phyloP scores from a whole-genome alignment of 768 basidiomycete species.

The Suillus occidentalis region DNA sequence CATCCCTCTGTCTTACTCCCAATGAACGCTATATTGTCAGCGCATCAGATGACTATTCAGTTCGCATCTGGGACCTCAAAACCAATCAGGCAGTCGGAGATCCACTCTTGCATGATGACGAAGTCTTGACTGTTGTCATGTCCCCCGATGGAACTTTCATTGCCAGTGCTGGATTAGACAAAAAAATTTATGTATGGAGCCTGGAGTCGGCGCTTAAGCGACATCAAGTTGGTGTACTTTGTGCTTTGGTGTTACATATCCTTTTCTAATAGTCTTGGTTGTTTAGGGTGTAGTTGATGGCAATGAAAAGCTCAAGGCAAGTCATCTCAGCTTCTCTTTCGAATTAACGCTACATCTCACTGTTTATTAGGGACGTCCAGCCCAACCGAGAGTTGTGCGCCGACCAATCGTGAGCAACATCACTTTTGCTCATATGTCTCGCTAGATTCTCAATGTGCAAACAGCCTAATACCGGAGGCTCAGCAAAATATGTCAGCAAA shows the following conservation, averaged over 20 bases:
- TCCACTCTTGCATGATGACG: conserved; percentile 72
- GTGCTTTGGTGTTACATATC: neutral
- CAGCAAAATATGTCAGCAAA: neutral
- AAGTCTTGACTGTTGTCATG: conserved; percentile 73
- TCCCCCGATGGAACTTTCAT: conserved; percentile 79
- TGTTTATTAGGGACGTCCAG: no score
- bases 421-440: neutral
- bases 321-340: neutral
- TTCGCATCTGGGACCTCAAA: neutral
- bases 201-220: conserved; percentile 34
- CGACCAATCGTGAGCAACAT: no score
- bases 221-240: no score
- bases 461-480: neutral
- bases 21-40: neutral
- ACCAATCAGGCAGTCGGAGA: conserved; percentile 19
- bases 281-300: neutral
- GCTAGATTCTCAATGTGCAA: neutral
- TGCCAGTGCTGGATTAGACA: conserved; percentile 80
- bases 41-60: neutral
- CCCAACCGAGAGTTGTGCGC: no score
- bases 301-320: neutral
- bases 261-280: neutral
- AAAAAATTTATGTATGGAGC: conserved; percentile 79
- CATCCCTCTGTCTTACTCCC: neutral
- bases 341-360: no score